Conservation (phyloP, 805 yeast species). For the Tetrapisispora taiwanensis region DNA sequence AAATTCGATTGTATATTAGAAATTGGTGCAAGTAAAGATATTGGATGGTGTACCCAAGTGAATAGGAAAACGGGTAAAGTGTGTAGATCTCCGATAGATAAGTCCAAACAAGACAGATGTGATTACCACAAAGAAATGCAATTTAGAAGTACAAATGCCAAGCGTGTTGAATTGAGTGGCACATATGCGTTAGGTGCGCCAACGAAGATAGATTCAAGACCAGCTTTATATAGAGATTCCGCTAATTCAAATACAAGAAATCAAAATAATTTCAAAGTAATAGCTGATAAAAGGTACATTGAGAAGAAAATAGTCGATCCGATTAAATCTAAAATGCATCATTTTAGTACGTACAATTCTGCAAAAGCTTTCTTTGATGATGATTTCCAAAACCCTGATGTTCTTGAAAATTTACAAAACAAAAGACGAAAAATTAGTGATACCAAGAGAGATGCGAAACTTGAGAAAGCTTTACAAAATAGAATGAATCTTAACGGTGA, state of each 20-base stretch:
- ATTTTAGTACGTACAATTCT: constrained; percentile 34
- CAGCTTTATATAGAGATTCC: constrained; percentile 28
- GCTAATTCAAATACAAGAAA: neutral
- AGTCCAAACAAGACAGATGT: constrained; percentile 46
- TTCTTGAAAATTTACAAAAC: constrained; percentile 31
- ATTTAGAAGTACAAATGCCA: constrained; percentile 41
- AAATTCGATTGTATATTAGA: constrained; percentile 49
- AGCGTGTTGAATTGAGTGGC: constrained; percentile 69
- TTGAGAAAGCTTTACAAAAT: constrained; percentile 24
- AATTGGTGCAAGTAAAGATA: constrained; percentile 58
- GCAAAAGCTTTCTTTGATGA: constrained; percentile 44
- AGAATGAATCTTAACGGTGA: neutral
- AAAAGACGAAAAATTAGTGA: constrained; percentile 34
- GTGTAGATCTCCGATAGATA: constrained; percentile 57
- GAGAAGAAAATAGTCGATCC: constrained; percentile 12
- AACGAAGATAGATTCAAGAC: constrained; percentile 34
- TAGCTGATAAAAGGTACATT: constrained; percentile 18
- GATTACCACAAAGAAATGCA: constrained; percentile 59
- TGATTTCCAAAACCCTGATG: constrained; percentile 39
- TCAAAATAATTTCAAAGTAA: neutral
- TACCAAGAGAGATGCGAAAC: constrained; percentile 23
- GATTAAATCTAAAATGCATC: constrained; percentile 11
- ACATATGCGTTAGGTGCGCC: constrained; percentile 50
- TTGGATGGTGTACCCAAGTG: constrained; percentile 53
- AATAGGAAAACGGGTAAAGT: constrained; percentile 37